These are phyloP conservation scores for Diaporthe citri DNA, from an alignment of 2,329 filamentous ascomycete genomes.

Conservation along the genomic window DNA sequence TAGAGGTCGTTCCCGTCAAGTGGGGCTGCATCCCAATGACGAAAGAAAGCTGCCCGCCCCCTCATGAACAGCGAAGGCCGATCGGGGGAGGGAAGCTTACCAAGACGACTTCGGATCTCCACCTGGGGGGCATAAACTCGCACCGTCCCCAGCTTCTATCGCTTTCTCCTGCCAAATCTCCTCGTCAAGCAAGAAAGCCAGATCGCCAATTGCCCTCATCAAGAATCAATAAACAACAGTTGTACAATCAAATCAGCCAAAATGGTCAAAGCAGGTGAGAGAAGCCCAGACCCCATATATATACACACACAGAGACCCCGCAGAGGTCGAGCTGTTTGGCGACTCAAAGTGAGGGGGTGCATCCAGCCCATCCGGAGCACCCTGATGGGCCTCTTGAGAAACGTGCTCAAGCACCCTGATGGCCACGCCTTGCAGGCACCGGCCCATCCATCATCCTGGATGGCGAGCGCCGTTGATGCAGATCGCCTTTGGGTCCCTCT, in stretches of 20 bases:
- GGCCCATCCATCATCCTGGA: conserved; percentile 16
- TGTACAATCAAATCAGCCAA: conserved; percentile 68
- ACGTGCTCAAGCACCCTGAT: conserved; percentile 45
- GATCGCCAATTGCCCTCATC: conserved; percentile 38
- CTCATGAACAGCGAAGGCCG: conserved; percentile 21
- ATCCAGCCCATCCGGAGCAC: conserved; percentile 49
- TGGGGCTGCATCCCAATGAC: conserved; percentile 31
- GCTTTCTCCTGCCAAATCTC: conserved; percentile 39
- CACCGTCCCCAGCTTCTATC: conserved; percentile 42
- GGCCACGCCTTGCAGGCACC: conserved; percentile 40
- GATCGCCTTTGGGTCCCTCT: background rate
- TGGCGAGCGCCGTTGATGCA: conserved; percentile 4
- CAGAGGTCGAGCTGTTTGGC: conserved; percentile 38
- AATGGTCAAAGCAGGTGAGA: conserved; percentile 99
- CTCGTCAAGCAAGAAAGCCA: conserved; percentile 24
- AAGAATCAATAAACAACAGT: conserved; percentile 46
- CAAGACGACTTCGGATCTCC: conserved; percentile 34
- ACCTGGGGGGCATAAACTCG: conserved; percentile 30
- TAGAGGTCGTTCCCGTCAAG: conserved; percentile 14
- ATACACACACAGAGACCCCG: conserved; percentile 36
- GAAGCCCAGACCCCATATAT: conserved; percentile 34
- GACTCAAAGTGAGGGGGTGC: conserved; percentile 42
- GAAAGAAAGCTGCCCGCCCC: conserved; percentile 30
- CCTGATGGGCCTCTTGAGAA: conserved; percentile 56
- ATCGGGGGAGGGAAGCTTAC: conserved; percentile 31